These are phyloP conservation scores for Pezicula carpinea DNA, from an alignment of 2,329 filamentous ascomycete genomes.

Conservation along the genomic window DNA sequence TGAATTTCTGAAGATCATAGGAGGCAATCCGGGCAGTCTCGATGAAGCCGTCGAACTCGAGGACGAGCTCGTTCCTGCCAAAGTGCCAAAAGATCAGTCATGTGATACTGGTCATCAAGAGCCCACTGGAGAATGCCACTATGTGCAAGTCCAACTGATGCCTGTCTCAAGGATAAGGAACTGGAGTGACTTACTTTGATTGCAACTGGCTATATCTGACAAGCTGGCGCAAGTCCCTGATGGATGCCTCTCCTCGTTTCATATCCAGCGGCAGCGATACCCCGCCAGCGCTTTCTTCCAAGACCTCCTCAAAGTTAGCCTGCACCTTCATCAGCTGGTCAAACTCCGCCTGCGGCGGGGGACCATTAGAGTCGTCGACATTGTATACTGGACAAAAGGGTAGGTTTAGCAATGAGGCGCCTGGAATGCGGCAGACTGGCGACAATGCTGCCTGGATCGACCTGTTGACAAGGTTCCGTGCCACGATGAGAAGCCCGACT, in stretches of 20 bases:
- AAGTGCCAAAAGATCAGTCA: not conserved
- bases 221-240: slow-evolving; percentile 69
- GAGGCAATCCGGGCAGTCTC: slow-evolving; percentile 61
- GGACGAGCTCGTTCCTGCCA: slow-evolving; percentile 61
- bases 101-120: slow-evolving; percentile 8
- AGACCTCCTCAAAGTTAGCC: slow-evolving; percentile 69
- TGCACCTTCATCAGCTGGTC: slow-evolving; percentile 72
- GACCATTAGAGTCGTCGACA: slow-evolving; percentile 17
- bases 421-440: slow-evolving; percentile 67
- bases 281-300: slow-evolving; percentile 62
- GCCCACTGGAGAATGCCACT: slow-evolving; percentile 2
- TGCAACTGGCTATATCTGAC: slow-evolving; percentile 67
- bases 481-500: slow-evolving; percentile 52
- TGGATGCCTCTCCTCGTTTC: slow-evolving; percentile 69
- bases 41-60: slow-evolving; percentile 74
- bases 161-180: slow-evolving; percentile 14
- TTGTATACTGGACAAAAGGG: slow-evolving; percentile 52
- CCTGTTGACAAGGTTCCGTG: slow-evolving; percentile 56
- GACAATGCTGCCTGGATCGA: slow-evolving; percentile 59
- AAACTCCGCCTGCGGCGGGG: slow-evolving; percentile 49
- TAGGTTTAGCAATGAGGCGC: slow-evolving; percentile 53
- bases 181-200: slow-evolving; percentile 34
- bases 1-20: slow-evolving; percentile 67
- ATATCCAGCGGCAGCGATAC: slow-evolving; percentile 71
- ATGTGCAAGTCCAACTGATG: too few relatives aligned